These are phyloP conservation scores for Pneumocystis canis DNA, from an alignment of 1,139 yeast species.

Conservation along the genomic window DNA sequence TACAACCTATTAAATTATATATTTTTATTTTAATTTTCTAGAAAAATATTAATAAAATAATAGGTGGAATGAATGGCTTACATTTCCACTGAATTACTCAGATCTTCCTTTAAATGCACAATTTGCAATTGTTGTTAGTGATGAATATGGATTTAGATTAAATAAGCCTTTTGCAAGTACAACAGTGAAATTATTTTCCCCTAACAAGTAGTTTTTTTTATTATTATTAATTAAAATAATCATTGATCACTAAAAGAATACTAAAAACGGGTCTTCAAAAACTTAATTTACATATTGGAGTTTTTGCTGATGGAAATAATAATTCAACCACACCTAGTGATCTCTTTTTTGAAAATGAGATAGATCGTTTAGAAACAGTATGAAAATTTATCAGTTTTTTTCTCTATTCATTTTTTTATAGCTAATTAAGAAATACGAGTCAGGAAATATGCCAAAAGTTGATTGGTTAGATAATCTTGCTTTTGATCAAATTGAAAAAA, in stretches of 20 bases:
- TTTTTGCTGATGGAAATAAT: constrained; percentile 24
- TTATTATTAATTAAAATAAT: neutral
- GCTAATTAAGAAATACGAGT: constrained; percentile 47
- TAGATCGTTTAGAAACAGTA: constrained; percentile 33
- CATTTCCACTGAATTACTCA: constrained; percentile 53
- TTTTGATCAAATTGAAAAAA: constrained; percentile 40
- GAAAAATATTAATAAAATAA: neutral
- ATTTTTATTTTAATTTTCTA: neutral
- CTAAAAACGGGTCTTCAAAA: constrained; percentile 46
- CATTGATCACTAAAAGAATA: constrained; percentile 22
- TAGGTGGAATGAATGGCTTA: constrained; percentile 49
- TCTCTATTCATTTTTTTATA: constrained; percentile 9
- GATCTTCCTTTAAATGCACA: constrained; percentile 52
- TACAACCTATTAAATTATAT: neutral
- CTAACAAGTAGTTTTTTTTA: constrained; percentile 20
- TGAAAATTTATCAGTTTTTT: neutral
- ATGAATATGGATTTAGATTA: constrained; percentile 40
- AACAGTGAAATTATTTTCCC: constrained; percentile 44
- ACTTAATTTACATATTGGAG: constrained; percentile 29
- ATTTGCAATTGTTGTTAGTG: constrained; percentile 52
- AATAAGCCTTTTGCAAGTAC: constrained; percentile 43
- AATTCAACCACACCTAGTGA: constrained; percentile 21
- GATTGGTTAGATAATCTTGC: constrained; percentile 69
- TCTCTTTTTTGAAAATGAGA: constrained; percentile 20
- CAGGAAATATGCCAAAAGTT: constrained; percentile 46